Conservation (phyloP, 163 green algal species). For the Dunaliella salina region DNA sequence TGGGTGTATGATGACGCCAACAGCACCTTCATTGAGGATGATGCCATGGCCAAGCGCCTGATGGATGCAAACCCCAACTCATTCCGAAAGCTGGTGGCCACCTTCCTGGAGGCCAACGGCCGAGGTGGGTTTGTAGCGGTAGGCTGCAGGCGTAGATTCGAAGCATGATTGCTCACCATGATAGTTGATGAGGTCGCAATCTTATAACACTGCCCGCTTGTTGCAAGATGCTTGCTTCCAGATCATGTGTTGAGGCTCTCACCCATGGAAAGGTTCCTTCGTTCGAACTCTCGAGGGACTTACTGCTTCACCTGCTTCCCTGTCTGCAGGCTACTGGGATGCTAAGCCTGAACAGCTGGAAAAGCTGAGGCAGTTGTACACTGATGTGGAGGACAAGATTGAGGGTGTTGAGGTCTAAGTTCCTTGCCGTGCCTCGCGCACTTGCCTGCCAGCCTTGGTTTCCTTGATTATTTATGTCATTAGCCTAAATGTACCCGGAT, state of each 20-base stretch:
- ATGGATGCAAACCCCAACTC: slow-evolving; percentile 97
- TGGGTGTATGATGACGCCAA: slow-evolving; percentile 99
- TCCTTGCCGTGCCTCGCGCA: not conserved
- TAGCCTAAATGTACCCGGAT: not conserved
- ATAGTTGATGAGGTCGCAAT: too few species aligned
- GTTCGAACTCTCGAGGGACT: too few species aligned
- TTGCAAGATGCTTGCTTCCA: too few species aligned
- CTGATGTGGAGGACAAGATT: slow-evolving; percentile 98
- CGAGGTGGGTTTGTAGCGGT: slow-evolving; percentile 46
- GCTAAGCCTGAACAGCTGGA: slow-evolving; percentile 90
- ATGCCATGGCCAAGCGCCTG: slow-evolving; percentile 89
- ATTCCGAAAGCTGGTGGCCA: slow-evolving; percentile 97
- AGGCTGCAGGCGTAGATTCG: too few species aligned
- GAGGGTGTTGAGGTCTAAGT: slow-evolving; percentile 79
- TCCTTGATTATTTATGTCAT: not conserved
- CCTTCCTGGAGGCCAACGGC: slow-evolving; percentile 97
- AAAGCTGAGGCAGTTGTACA: slow-evolving; percentile 89
- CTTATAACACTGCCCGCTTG: too few species aligned
- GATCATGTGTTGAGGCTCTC: too few species aligned
- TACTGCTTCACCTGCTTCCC: too few species aligned
- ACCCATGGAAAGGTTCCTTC: too few species aligned
- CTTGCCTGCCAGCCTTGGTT: not conserved
- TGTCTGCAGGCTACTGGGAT: slow-evolving; percentile 86
- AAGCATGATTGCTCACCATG: too few species aligned
- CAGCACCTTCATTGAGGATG: slow-evolving; percentile 95